Base-by-base conservation (phyloP, 1,284 basidiomycete species). In the Ganoderma resinaceum region DNA sequence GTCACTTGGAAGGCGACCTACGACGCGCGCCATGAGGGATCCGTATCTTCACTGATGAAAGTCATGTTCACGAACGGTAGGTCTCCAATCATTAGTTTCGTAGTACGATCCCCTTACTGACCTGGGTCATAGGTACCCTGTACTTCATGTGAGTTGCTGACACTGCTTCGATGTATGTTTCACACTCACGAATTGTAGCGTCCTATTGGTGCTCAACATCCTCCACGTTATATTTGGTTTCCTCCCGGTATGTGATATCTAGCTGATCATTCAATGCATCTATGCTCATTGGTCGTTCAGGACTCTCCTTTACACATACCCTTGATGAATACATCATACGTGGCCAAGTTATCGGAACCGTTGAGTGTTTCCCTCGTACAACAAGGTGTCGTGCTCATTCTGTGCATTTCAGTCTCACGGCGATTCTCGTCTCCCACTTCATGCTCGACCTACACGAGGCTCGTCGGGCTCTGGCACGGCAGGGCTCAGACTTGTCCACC, bases 1-100 rank as follows among this genome's bases (percentile, higher is more conserved):
- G 55, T 58, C 20, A 37, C 55, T 33, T 58, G 55, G 55, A 58
- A 58, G 33, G 55, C 33, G 33, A 23, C 55, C 3, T 58, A 58
- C 55, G 20, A 37, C 2, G 55, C 55, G 7, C 33, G 33, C 12
- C 12, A 1, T 2, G 55, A 58, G 23, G 29, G 35, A 11, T 58
- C 55, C 20, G 14, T 58, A n/a, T 37, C 55, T 11, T 35, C 9
- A n/a, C n/a, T 58, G 55, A 58, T 35, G 33, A n/a, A 20, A 20
- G 55, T 58, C 20, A 35, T 58, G 55, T 58, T 37, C 33, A 58
- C 18, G 29, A 55, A 33, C 20, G 31, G 53, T 20, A 3, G 29
- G 53, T 33, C 2, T n/a, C 3, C 29, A 1, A 2, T 31, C 0
- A 11, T 2, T 16, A 3, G 12, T 1, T 14, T 11, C 8, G 3